Percentiles rank a stretch among this genome's conserved stretches.
phyloP scores from a whole-genome alignment of 73 alveolate species.

The Tetrahymena borealis region DNA sequence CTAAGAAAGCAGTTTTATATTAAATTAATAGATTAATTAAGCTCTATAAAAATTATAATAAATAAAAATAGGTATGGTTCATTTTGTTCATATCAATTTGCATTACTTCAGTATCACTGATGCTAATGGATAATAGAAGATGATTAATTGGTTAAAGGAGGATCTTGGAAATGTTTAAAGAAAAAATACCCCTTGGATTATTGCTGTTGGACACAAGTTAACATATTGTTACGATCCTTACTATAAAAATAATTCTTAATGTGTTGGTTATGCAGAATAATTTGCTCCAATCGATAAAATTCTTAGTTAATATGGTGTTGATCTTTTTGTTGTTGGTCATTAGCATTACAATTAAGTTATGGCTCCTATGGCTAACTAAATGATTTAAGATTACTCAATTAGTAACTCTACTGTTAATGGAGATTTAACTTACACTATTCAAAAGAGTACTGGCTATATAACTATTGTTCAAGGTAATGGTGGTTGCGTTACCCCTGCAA shows the following conservation, averaged over 20 bases:
- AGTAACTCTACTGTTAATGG: not conserved
- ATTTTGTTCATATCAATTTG: not conserved
- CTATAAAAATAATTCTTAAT: not conserved
- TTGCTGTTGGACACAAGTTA: not conserved
- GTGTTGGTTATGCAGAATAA: not conserved
- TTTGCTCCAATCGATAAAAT: not conserved
- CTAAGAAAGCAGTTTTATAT: no score
- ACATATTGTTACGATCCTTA: not conserved
- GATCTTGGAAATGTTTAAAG: not conserved
- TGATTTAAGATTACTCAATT: not conserved
- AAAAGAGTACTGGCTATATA: not conserved
- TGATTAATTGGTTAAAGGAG: not conserved
- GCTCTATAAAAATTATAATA: not conserved
- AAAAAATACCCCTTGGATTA: not conserved
- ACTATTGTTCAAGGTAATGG: not conserved
- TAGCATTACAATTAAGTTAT: not conserved
- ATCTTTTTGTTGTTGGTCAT: not conserved
- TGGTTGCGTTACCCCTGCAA: not conserved
- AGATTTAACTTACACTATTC: not conserved
- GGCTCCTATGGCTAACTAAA: not conserved
- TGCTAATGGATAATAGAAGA: not conserved
- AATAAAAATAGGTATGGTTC: not conserved
- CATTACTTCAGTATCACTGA: not conserved
- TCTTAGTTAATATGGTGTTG: not conserved
- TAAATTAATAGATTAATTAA: no score